Evolutionary conservation across 441 rosid species (phyloP).

Genomic region (Pelargonium fulgidum): DNA sequence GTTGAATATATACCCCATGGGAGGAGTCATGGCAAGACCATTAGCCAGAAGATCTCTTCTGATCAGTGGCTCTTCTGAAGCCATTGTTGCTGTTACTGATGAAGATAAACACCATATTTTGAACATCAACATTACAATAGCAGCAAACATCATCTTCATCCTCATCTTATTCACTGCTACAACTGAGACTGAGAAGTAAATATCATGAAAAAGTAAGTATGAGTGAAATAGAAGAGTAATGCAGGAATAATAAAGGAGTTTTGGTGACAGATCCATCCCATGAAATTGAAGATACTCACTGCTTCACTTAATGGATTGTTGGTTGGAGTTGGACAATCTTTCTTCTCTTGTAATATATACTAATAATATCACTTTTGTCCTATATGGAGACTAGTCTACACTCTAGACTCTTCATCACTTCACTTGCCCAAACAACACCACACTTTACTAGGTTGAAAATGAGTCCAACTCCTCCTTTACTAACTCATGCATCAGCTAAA

Average conservation of each 20-base stretch:
- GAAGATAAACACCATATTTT: constrained; percentile 12
- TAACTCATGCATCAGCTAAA: no score
- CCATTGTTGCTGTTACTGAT: constrained; percentile 17
- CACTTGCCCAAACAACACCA: not conserved
- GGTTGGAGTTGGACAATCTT: not conserved
- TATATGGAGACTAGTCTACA: not conserved
- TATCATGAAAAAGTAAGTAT: no score
- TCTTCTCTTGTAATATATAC: not conserved
- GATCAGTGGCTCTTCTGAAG: not conserved
- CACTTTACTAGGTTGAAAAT: constrained; percentile 1
- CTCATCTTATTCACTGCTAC: not conserved
- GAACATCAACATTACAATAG: constrained; percentile 1
- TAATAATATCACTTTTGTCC: constrained; percentile 2
- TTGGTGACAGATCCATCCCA: no score
- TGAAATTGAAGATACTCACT: no score
- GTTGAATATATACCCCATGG: constrained; percentile 47
- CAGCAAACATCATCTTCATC: not conserved
- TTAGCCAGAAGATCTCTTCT: constrained; percentile 55
- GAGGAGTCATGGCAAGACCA: constrained; percentile 71
- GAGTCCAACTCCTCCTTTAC: no score
- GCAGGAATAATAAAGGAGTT: no score
- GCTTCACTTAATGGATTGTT: no score
- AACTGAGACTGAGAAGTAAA: not conserved
- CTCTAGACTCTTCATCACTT: constrained; percentile 1
- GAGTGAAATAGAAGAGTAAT: no score